Conservation (phyloP, 495 filamentous ascomycete species). For the Tetracladium setigerum region DNA sequence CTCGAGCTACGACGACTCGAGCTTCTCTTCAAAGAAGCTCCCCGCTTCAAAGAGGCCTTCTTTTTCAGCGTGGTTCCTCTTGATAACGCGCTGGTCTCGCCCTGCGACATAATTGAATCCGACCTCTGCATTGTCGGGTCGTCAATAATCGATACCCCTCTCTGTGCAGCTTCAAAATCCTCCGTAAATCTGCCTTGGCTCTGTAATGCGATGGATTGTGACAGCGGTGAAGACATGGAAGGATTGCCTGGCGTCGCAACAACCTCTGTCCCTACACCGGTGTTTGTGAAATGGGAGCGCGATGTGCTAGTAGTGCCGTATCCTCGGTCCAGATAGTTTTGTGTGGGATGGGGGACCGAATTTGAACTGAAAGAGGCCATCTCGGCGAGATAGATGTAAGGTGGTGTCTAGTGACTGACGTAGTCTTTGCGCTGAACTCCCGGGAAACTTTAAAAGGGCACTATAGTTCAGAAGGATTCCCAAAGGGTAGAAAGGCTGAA, state of each 20-base stretch:
- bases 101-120: constrained; percentile 39
- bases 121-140: constrained; percentile 41
- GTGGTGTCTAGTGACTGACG: too few species aligned
- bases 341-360: constrained; percentile 10
- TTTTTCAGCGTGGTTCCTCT: constrained; percentile 80
- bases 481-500: too few species aligned
- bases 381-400: too few species aligned
- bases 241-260: constrained; percentile 31
- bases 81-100: constrained; percentile 47
- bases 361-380: constrained; percentile 15
- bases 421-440: too few species aligned
- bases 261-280: constrained; percentile 29
- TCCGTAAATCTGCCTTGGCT: constrained; percentile 50
- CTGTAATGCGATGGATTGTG: constrained; percentile 30
- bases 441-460: too few species aligned
- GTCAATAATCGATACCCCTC: constrained; percentile 53
- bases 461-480: too few species aligned
- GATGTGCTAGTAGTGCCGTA: constrained; percentile 14
- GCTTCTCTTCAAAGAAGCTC: constrained; percentile 68
- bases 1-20: constrained; percentile 67
- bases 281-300: constrained; percentile 16
- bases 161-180: constrained; percentile 63
- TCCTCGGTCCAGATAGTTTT: constrained; percentile 11
- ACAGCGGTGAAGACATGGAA: constrained; percentile 32
- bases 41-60: constrained; percentile 67